Percentiles rank a stretch among this genome's conserved stretches.
Evolutionary conservation across 176 grass and related monocot species (phyloP).

Genomic region (Elymus sibiricus): DNA sequence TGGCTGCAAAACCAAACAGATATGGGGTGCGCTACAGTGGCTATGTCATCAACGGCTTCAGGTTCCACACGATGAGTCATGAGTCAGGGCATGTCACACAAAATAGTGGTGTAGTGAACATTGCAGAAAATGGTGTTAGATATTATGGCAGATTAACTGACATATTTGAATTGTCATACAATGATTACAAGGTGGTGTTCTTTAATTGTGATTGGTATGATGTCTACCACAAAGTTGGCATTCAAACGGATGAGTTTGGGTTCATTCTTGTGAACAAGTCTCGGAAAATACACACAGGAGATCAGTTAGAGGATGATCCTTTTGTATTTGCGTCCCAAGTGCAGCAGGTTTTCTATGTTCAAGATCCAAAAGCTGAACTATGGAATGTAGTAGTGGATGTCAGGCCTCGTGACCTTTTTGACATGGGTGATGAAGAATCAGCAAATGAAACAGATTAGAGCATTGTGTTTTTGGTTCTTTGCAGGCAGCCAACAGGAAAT

Average conservation of each 20-base stretch:
- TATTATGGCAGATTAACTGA: neutral
- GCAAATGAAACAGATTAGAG: no score
- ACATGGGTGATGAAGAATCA: neutral
- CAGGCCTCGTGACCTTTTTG: neutral
- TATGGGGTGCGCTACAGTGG: neutral
- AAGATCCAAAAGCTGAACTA: neutral
- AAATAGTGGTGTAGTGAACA: neutral
- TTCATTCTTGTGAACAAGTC: neutral
- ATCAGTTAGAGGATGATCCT: neutral
- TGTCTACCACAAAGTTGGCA: neutral
- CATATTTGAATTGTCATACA: neutral
- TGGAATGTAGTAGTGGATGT: neutral
- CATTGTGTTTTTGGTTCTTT: no score
- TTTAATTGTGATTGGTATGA: neutral
- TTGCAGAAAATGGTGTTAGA: neutral
- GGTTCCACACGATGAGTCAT: neutral
- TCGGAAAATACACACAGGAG: neutral
- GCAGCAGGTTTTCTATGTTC: neutral
- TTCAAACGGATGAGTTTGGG: neutral
- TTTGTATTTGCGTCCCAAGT: conserved; percentile 11
- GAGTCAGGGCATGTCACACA: neutral
- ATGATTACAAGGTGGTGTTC: neutral
- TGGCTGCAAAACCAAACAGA: neutral
- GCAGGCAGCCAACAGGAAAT: no score
- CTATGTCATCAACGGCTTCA: neutral